These are phyloP conservation scores for Trichoderma cornu-damae DNA, from an alignment of 2,329 filamentous ascomycete species.

Conservation along the genomic window DNA sequence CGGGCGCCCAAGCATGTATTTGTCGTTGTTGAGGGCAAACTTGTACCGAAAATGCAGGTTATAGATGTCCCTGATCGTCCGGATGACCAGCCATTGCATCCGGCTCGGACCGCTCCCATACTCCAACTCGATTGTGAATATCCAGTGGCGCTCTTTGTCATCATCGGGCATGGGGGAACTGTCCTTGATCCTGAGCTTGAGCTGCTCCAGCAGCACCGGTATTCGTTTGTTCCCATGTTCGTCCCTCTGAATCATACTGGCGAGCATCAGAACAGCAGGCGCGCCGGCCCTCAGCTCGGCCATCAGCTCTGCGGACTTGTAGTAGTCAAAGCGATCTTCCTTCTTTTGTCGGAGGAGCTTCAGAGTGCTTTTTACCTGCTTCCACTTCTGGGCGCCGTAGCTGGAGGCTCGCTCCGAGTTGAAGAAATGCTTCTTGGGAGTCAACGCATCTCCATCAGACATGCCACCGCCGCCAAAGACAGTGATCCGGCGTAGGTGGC, in stretches of 20 bases:
- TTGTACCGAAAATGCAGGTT: constrained; percentile 95
- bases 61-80: constrained; percentile 82
- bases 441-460: constrained; percentile 58
- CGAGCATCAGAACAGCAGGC: constrained; percentile 87
- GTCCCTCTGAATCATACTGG: constrained; percentile 96
- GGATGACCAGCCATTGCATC: constrained; percentile 93
- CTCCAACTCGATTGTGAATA: constrained; percentile 89
- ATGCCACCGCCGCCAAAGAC: constrained; percentile 60
- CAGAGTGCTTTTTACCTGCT: constrained; percentile 83
- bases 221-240: constrained; percentile 94
- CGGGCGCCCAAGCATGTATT: constrained; percentile 65
- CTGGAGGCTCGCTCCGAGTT: constrained; percentile 64
- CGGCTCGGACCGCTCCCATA: constrained; percentile 92
- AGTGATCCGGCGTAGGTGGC: constrained; percentile 61
- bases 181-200: constrained; percentile 82
- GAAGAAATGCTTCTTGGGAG: constrained; percentile 54
- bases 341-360: constrained; percentile 75
- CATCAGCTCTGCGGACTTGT: constrained; percentile 94
- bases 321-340: constrained; percentile 83
- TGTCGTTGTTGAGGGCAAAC: constrained; percentile 75
- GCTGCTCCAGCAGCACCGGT: constrained; percentile 87
- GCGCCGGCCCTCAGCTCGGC: constrained; percentile 89
- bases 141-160: constrained; percentile 64
- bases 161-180: constrained; percentile 64
- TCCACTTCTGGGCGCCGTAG: constrained; percentile 80